A percentile compares a stretch with the other conserved stretches of the same genome.
Evolutionary conservation across 148 eudicot species (phyloP).

Genomic region (Salicornia ramosissima): DNA sequence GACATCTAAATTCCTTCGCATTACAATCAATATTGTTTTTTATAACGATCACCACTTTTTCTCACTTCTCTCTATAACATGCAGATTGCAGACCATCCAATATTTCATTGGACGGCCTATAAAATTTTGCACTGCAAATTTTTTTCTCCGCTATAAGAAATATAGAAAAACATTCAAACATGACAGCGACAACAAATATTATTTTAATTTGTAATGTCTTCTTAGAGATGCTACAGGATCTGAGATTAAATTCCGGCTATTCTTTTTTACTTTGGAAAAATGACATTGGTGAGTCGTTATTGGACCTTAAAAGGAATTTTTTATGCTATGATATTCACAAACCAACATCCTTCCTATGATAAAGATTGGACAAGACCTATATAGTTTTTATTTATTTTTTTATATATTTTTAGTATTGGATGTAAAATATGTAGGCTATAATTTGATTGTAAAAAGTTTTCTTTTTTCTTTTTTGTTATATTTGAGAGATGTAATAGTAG

Average conservation of each 20-base stretch:
- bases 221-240: not conserved
- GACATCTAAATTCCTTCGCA: constrained; percentile 17
- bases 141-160: not conserved
- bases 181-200: not conserved
- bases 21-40: constrained; percentile 26
- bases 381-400: not conserved
- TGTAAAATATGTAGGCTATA: constrained; percentile 23
- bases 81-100: constrained; percentile 5
- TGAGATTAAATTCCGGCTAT: not conserved
- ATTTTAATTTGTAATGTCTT: not conserved
- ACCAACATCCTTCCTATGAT: not conserved
- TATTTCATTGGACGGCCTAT: not conserved
- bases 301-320: not conserved
- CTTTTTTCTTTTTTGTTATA: not conserved
- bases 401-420: not conserved
- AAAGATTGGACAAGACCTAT: not conserved
- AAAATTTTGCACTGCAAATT: not conserved
- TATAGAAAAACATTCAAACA: not conserved
- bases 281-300: not conserved
- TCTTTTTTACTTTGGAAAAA: not conserved
- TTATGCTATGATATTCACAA: too few relatives aligned
- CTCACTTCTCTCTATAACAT: constrained; percentile 18
- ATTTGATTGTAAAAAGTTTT: constrained; percentile 15
- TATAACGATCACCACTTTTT: constrained; percentile 9
- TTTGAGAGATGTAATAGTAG: not conserved